These are phyloP conservation scores for Oryza officinalis DNA, from an alignment of 176 grass and related monocot species.

Conservation along the genomic window DNA sequence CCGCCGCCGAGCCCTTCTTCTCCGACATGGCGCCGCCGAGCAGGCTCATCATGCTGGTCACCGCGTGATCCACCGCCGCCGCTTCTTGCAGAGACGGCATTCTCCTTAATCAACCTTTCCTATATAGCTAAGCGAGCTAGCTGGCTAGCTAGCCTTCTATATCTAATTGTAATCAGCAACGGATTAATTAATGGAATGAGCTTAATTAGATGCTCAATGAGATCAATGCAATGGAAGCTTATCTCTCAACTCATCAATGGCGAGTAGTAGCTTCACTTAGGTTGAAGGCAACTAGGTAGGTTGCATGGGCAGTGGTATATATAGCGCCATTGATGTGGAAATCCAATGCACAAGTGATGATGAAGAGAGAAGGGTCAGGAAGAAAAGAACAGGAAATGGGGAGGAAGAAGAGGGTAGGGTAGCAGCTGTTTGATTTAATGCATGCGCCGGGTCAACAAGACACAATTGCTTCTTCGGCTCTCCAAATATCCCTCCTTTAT, in stretches of 20 bases:
- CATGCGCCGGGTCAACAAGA: neutral
- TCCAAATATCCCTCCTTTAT: neutral
- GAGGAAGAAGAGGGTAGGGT: neutral
- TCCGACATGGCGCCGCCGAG: constrained; percentile 17
- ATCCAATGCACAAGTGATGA: neutral
- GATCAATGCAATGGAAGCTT: neutral
- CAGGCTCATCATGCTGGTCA: constrained; percentile 29
- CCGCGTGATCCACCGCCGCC: neutral
- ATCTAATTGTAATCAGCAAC: neutral
- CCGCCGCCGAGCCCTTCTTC: neutral
- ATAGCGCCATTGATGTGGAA: neutral
- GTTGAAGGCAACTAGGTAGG: neutral
- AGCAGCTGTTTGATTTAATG: neutral
- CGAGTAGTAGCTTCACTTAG: neutral
- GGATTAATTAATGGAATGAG: neutral
- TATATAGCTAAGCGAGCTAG: no score
- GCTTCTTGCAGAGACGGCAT: constrained; percentile 25
- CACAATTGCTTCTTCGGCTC: neutral
- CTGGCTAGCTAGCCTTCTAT: neutral
- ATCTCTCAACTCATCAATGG: neutral
- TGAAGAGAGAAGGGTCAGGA: neutral
- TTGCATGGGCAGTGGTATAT: neutral
- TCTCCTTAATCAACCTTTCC: neutral
- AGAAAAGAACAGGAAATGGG: neutral
- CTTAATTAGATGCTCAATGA: neutral